A percentile compares a stretch with the other conserved stretches of the same genome.
Evolutionary conservation across 176 grass and related monocot species (phyloP).

Genomic region (Aegilops tauschii): DNA sequence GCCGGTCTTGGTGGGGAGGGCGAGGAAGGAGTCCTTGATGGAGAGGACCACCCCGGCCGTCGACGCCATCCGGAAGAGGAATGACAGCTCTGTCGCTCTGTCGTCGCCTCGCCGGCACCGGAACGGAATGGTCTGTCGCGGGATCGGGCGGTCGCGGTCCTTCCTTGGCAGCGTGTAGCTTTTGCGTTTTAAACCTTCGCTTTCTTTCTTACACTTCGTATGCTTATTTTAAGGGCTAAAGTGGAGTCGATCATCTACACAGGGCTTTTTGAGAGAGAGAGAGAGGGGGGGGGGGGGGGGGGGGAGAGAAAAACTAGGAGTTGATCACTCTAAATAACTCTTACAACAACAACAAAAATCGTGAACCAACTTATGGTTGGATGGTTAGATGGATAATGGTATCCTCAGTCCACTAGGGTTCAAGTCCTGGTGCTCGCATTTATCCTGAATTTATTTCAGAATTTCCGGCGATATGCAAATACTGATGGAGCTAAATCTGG

Average conservation of each 20-base stretch:
- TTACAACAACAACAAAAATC: too few species aligned
- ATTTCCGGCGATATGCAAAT: too few species aligned
- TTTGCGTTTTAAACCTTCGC: background rate
- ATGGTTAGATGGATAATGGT: too few species aligned
- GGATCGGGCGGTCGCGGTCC: constrained; percentile 19
- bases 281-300: too few species aligned
- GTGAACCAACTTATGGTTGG: too few species aligned
- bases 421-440: too few species aligned
- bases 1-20: constrained; percentile 74
- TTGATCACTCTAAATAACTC: too few species aligned
- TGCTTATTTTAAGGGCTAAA: background rate
- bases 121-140: constrained; percentile 23
- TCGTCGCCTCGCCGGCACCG: constrained; percentile 23
- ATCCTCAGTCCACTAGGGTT: too few species aligned
- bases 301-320: too few species aligned
- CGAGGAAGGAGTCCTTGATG: constrained; percentile 85
- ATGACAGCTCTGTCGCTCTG: constrained; percentile 45
- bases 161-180: constrained; percentile 6
- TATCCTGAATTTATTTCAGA: too few species aligned
- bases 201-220: background rate
- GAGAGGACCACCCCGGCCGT: constrained; percentile 59
- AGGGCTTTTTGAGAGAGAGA: too few species aligned
- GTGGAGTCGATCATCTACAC: background rate
- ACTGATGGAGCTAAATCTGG: too few species aligned
- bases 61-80: constrained; percentile 75